Conservation (phyloP, 176 grass and related monocot genomes). For the Triticum dicoccoides region DNA sequence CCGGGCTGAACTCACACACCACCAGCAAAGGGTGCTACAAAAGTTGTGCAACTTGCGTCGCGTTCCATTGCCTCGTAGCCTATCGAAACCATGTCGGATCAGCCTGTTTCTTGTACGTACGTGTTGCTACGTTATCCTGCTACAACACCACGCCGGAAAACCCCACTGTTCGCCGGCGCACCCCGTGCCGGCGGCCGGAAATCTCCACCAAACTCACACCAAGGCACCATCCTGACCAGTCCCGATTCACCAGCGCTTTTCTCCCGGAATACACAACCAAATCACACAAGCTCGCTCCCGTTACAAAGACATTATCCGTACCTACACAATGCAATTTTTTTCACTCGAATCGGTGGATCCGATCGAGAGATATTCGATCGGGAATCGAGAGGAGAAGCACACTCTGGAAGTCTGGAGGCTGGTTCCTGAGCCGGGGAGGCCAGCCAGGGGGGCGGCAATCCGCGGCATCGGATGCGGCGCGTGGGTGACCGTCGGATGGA, state of each 20-base stretch:
- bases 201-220: conserved; percentile 66
- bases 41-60: conserved; percentile 46
- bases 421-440: not conserved
- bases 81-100: conserved; percentile 1
- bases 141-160: not conserved
- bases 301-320: conserved; percentile 38
- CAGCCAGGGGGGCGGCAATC: conserved; percentile 33
- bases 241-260: conserved; percentile 27
- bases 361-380: conserved; percentile 11
- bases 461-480: conserved; percentile 24
- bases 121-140: conserved; percentile 10
- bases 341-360: fast-evolving
- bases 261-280: not conserved
- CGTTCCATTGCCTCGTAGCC: not conserved
- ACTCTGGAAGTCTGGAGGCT: conserved; percentile 9
- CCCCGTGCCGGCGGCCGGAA: conserved; percentile 41
- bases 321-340: not conserved
- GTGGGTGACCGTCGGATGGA: conserved; percentile 29
- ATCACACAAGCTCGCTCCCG: not conserved
- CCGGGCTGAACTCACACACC: conserved; percentile 32
- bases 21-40: not conserved
- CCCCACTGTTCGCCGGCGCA: conserved; percentile 2
- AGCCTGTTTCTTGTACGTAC: not conserved
- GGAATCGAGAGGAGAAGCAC: conserved; percentile 81
- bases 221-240: conserved; percentile 43